Percentiles rank a stretch among this genome's conserved stretches.
Conservation (phyloP, 106 monocot genomes). For the Dactylorhiza incarnata region DNA sequence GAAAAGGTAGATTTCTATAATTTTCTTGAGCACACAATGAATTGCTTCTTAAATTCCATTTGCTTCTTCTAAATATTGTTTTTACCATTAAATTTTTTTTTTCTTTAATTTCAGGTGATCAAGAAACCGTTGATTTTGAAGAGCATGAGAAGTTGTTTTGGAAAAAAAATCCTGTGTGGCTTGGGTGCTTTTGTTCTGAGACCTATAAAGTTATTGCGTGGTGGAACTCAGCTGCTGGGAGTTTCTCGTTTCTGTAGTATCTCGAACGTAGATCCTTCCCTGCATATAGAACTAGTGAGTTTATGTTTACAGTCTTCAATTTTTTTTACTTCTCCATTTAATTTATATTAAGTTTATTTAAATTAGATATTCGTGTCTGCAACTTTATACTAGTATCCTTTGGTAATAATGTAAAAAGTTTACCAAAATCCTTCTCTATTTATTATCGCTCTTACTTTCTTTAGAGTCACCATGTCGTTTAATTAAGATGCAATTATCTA, state of each 20-base stretch:
- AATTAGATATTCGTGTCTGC: neutral
- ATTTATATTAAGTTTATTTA: neutral
- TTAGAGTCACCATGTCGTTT: neutral
- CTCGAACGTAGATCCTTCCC: constrained; percentile 35
- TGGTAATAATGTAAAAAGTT: neutral
- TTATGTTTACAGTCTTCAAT: neutral
- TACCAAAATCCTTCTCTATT: neutral
- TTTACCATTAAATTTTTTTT: neutral
- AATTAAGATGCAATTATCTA: neutral
- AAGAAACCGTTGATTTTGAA: too few relatives aligned
- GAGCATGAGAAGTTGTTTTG: constrained; percentile 20
- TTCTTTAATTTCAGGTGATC: neutral
- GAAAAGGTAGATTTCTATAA: neutral
- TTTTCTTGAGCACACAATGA: neutral
- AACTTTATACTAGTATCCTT: neutral
- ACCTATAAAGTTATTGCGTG: constrained; percentile 46
- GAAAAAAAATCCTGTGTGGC: constrained; percentile 40
- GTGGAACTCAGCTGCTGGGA: constrained; percentile 31
- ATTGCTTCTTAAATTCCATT: neutral
- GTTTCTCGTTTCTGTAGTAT: constrained; percentile 45
- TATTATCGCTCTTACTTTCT: neutral
- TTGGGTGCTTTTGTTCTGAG: constrained; percentile 42
- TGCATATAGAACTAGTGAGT: constrained; percentile 75
- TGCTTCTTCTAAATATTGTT: neutral
- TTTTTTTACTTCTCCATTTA: neutral